Base-by-base conservation (phyloP, 176 grass and related monocot species). In the Rhipidocladum racemiflorum region DNA sequence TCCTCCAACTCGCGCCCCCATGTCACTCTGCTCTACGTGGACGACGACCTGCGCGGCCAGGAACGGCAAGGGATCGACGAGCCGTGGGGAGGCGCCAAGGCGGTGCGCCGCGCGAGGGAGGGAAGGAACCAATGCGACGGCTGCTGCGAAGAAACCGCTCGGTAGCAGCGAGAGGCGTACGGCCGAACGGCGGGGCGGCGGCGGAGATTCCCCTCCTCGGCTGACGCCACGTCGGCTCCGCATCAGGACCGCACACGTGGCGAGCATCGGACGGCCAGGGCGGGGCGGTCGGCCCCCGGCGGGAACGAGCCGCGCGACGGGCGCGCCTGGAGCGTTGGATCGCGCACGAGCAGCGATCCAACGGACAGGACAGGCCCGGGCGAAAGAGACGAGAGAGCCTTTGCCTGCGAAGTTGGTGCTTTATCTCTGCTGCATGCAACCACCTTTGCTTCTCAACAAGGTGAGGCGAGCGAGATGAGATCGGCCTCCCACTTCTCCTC, bases 391-490 rank as follows among this genome's bases (percentile, higher is more conserved):
- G 28, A 43, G 73, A 43, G 73, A 34, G 56, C 21, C 11, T 14
- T 4, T 4, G 45, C 30, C 79, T n/a, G 17, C 25, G 1, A 36
- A 76, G 53, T 14, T 13, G 49, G 20, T 4, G 20, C 0, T 59
- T 55, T 76, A 27, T 76, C 30, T 34, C 23, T 75, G 59, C 20
- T 53, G 30, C 72, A 20, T 11, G 42, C 42, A 53, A 20, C 64
- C 20, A 29, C 76, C 80, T 43, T n/a, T 29, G 30, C 46, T 62
- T 45, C 77, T 72, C 76, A 50, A 20, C 27, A 63, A 85, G 67
- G 75, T 53, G 29, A 72, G 75, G 15, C 12, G 76, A 86, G 75
- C 40, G 29, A 72, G 75, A 9, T 7, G 76, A 86, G 30, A 54
- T 54, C 77, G 30, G 3, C 50, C 64, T 20, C 73, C 32, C 48